These are phyloP conservation scores for Santalum album DNA, from an alignment of 164 flowering plant genomes.

Conservation along the genomic window DNA sequence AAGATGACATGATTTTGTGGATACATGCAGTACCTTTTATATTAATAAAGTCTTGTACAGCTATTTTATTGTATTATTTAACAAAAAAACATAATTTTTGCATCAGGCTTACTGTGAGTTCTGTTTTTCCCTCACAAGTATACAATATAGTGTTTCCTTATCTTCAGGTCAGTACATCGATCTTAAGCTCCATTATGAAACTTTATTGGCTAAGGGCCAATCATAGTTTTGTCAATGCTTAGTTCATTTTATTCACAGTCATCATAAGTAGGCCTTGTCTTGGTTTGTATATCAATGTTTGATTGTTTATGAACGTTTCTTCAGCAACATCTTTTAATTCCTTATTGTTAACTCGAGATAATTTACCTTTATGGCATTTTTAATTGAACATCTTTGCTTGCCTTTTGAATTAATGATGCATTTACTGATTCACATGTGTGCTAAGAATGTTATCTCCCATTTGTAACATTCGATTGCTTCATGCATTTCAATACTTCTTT, in stretches of 20 bases:
- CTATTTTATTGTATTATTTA: neutral
- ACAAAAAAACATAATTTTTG: slow-evolving; percentile 8
- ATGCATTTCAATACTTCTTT: too few species aligned
- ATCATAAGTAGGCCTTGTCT: too few species aligned
- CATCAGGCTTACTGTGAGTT: slow-evolving; percentile 51
- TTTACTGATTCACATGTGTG: neutral
- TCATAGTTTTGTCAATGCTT: neutral
- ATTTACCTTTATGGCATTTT: neutral
- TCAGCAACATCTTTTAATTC: neutral
- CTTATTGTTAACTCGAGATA: neutral
- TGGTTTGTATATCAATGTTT: too few species aligned
- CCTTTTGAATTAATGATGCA: neutral
- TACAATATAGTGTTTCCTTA: slow-evolving; percentile 42
- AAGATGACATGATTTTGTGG: too few species aligned
- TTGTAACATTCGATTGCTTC: neutral
- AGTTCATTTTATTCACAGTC: too few species aligned
- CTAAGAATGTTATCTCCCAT: too few species aligned
- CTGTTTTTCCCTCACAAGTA: slow-evolving; percentile 36
- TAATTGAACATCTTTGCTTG: neutral
- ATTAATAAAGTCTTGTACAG: neutral
- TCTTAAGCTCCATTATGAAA: neutral
- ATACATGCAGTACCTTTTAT: too few species aligned
- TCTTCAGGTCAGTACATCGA: slow-evolving; percentile 50
- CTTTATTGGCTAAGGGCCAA: neutral
- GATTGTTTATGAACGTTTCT: neutral